Evolutionary conservation across 2,329 filamentous ascomycete genomes (phyloP).

Genomic region (Colletotrichum truncatum): DNA sequence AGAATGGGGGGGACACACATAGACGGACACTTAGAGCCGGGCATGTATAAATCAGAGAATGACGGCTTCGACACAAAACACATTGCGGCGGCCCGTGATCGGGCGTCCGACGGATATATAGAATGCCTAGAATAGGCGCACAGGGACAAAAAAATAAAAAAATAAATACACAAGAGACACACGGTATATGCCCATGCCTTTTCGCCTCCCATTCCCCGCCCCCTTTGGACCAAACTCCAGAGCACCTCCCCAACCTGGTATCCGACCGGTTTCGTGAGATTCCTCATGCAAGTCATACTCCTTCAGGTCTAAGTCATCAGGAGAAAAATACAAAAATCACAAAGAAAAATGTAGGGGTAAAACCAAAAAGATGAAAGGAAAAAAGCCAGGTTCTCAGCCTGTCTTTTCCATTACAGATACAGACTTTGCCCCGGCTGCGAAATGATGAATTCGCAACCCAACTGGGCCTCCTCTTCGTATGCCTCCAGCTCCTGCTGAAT

Average conservation of each 20-base stretch:
- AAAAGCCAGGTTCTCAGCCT: no score
- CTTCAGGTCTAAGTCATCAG: not conserved
- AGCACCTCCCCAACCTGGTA: not conserved
- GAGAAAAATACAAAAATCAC: no score
- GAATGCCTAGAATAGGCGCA: not conserved
- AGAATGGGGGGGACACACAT: not conserved
- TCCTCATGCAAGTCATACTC: not conserved
- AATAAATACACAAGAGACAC: not conserved
- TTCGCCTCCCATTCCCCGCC: not conserved
- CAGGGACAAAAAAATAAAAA: not conserved
- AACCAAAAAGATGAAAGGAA: no score
- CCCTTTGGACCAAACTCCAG: slow-evolving; percentile 6
- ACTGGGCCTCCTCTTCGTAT: slow-evolving; percentile 68
- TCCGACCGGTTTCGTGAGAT: slow-evolving; percentile 2
- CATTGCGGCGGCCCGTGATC: not conserved
- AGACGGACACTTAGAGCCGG: not conserved
- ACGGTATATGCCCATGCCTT: not conserved
- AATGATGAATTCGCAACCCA: slow-evolving; percentile 85
- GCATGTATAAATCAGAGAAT: not conserved
- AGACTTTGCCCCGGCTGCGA: slow-evolving; percentile 72
- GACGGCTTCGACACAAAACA: not conserved
- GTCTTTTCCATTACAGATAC: slow-evolving; percentile 51
- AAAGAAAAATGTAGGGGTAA: no score
- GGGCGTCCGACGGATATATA: slow-evolving; percentile 15
- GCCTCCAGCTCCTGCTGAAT: slow-evolving; percentile 77